A percentile compares a stretch with the other conserved stretches of the same genome.
phyloP scores from a whole-genome alignment of 2,329 filamentous ascomycete genomes.

The Trichoderma simmonsii region DNA sequence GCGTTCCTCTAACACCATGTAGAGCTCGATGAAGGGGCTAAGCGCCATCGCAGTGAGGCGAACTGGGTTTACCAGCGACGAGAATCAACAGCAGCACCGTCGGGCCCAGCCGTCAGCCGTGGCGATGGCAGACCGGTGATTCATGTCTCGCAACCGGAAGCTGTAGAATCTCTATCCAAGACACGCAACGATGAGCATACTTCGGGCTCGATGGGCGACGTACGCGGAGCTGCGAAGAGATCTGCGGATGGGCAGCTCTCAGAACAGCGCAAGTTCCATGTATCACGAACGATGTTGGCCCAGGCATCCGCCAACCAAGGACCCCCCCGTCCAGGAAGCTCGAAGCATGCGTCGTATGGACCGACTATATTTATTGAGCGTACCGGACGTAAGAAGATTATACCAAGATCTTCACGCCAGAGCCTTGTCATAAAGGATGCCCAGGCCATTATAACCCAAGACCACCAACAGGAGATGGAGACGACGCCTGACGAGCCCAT shows the following conservation, averaged over 20 bases:
- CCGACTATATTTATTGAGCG: slow-evolving; percentile 57
- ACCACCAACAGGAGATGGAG: slow-evolving; percentile 1
- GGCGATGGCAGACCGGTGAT: slow-evolving; percentile 42
- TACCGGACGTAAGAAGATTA: slow-evolving; percentile 38
- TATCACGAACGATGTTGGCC: slow-evolving; percentile 47
- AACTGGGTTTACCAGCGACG: slow-evolving; percentile 57
- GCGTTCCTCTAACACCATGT: slow-evolving; percentile 21
- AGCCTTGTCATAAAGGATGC: slow-evolving; percentile 23
- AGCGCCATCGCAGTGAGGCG: slow-evolving; percentile 50
- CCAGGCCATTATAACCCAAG: neutral
- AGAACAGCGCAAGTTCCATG: slow-evolving; percentile 53
- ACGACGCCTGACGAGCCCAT: slow-evolving; percentile 14
- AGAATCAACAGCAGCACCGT: slow-evolving; percentile 31
- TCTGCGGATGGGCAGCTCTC: neutral
- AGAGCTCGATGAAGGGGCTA: slow-evolving; percentile 53
- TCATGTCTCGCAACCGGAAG: slow-evolving; percentile 44
- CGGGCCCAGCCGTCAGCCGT: slow-evolving; percentile 23
- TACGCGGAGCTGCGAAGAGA: slow-evolving; percentile 18
- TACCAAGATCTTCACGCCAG: slow-evolving; percentile 21
- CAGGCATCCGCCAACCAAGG: slow-evolving; percentile 23
- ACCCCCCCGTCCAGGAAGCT: slow-evolving; percentile 29
- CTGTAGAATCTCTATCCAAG: slow-evolving; percentile 23
- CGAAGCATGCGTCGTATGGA: slow-evolving; percentile 41
- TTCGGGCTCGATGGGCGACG: neutral
- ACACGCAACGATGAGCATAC: slow-evolving; percentile 16